Evolutionary conservation across 495 filamentous ascomycete genomes (phyloP).

Genomic region (Xylaria curta): DNA sequence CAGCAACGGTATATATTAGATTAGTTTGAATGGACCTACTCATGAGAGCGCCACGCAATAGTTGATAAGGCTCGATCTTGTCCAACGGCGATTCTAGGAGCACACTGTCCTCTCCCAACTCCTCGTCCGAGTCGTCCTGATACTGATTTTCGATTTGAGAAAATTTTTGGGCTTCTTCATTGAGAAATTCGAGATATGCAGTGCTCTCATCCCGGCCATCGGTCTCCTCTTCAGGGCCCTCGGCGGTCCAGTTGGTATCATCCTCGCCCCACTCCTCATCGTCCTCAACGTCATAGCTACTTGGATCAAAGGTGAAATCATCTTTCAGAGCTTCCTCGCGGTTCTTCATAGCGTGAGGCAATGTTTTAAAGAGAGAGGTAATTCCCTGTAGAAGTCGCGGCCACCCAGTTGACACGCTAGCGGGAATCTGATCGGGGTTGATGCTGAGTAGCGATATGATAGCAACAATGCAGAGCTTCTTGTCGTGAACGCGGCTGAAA

Average conservation of each 20-base stretch:
- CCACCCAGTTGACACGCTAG: constrained; percentile 93
- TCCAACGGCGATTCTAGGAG: constrained; percentile 93
- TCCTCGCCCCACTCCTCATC: constrained; percentile 79
- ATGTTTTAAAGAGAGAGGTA: constrained; percentile 86
- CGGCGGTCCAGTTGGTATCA: constrained; percentile 61
- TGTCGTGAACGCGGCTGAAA: constrained; percentile 94
- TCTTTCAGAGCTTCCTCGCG: constrained; percentile 94
- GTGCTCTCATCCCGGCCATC: constrained; percentile 89
- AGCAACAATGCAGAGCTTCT: constrained; percentile 94
- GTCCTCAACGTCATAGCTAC: constrained; percentile 75
- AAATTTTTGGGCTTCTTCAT: constrained; percentile 91
- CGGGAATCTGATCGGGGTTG: constrained; percentile 76
- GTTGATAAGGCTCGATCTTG: constrained; percentile 88
- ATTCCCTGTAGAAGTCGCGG: constrained; percentile 90
- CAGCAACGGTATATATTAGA: not conserved
- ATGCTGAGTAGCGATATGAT: constrained; percentile 85
- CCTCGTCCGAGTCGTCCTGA: constrained; percentile 76
- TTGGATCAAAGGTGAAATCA: constrained; percentile 74
- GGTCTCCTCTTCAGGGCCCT: constrained; percentile 56
- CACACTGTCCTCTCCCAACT: constrained; percentile 89
- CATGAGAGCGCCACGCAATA: constrained; percentile 81
- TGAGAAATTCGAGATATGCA: constrained; percentile 94
- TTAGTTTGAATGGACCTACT: constrained; percentile 63
- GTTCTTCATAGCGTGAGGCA: constrained; percentile 85
- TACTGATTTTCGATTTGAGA: constrained; percentile 51